Base-by-base conservation (phyloP, 2,329 filamentous ascomycete species). In the Monosporascus ibericus region DNA sequence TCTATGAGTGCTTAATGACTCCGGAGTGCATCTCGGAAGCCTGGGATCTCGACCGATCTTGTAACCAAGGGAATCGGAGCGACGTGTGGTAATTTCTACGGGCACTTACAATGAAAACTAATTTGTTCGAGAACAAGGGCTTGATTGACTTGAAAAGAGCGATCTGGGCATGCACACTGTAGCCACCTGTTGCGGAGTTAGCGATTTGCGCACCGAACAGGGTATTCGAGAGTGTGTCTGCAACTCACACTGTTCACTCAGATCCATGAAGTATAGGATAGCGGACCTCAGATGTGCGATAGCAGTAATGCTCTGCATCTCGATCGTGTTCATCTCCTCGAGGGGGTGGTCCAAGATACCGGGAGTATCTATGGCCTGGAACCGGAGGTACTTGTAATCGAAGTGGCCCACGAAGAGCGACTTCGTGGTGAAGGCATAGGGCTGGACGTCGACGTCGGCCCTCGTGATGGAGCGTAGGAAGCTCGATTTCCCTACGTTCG, bases 281-380 rank as follows among this genome's bases (percentile, higher is more conserved):
- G 92, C 92, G 42, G 92, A 95, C 64, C 92, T 84, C 68, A 99
- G 79, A 77, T 99, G 95, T 49, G 94, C 94, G 75, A 99, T 96
- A 11, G 95, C 94, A 18, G 92, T 97, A 62, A 99, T 96, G 56
- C 88, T 88, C 78, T 97, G 94, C 90, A 97, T 97, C 74, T 99
- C 94, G 68, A 99, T 99, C 3, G 94, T 97, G 75, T 96, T 96
- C 94, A 97, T 99, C 76, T 97, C 94, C 74, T 97, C 94, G 8
- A 99, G 83, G 37, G 92, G 92, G 70, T 99, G 94, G 64, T 99
- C 94, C 55, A 99, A 77, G 61, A 99, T 96, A 78, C 94, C 94
- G n/a, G 92, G 92, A 11, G 94, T 99, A 73, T 99, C 94, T 63
- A 99, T 96, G 27, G 91, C 92, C 75, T 79, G 77, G 67, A 80